Evolutionary conservation across 2,329 filamentous ascomycete species (phyloP).

Genomic region (Cladosporium cucumerinum): DNA sequence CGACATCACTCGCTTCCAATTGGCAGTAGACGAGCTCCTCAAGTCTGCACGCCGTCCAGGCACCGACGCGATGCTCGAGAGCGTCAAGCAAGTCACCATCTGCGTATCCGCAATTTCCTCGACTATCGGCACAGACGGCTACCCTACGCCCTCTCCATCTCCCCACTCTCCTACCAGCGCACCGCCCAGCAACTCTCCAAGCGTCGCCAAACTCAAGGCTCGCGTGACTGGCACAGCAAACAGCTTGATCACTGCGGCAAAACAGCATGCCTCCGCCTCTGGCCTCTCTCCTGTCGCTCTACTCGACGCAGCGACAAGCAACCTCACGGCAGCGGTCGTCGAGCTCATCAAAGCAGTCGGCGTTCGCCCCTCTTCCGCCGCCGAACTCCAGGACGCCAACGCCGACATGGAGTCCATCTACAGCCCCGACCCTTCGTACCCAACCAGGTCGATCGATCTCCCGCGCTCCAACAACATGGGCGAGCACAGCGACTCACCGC

Average conservation of each 20-base stretch:
- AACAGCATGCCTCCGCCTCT: slow-evolving; percentile 78
- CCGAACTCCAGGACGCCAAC: slow-evolving; percentile 25
- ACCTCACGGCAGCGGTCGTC: slow-evolving; percentile 80
- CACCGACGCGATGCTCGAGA: slow-evolving; percentile 71
- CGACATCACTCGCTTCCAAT: slow-evolving; percentile 91
- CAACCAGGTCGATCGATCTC: slow-evolving; percentile 2
- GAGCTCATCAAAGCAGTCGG: slow-evolving; percentile 82
- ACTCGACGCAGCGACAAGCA: slow-evolving; percentile 87
- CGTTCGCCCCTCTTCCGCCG: slow-evolving; percentile 53
- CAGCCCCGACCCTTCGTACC: slow-evolving; percentile 17
- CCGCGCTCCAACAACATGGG: slow-evolving; percentile 3
- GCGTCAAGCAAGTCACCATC: slow-evolving; percentile 82
- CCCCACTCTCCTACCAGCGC: slow-evolving; percentile 25
- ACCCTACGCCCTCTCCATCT: slow-evolving; percentile 31
- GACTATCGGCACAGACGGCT: slow-evolving; percentile 57
- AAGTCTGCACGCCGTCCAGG: slow-evolving; percentile 71
- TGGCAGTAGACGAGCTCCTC: slow-evolving; percentile 87
- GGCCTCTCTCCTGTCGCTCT: slow-evolving; percentile 91
- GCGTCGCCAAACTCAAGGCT: slow-evolving; percentile 58
- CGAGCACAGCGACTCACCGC: background rate
- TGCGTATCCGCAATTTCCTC: slow-evolving; percentile 80
- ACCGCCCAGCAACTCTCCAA: slow-evolving; percentile 36
- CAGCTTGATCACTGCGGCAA: slow-evolving; percentile 89
- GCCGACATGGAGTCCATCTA: slow-evolving; percentile 26
- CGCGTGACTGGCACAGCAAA: slow-evolving; percentile 91